Base-by-base conservation (phyloP, 352 stramenopile genomes). In the Globisporangium cylindrosporum region DNA sequence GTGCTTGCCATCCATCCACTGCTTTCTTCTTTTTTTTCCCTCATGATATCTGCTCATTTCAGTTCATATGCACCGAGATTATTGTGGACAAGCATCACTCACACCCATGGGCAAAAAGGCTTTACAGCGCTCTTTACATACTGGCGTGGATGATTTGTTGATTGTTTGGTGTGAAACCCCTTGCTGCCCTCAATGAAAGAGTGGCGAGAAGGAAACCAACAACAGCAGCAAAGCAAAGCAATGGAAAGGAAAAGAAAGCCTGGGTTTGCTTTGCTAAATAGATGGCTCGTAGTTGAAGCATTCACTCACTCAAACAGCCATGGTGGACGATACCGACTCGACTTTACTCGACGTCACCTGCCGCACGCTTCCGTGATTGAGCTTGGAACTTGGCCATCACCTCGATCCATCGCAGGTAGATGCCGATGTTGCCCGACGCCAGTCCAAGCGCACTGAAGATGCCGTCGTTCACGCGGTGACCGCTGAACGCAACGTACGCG, bases 381-480 rank as follows among this genome's bases (percentile, higher is more conserved):
- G 22, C 51, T 1, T 29, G 51, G 9, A 82, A 51, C 71, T 73
- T 79, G 54, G 54, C 34, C 69, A 84, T 78, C 64, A 79, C 70
- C 8, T 84, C 76, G n/a, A 82, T 22, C 76, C 78, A 88, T 2
- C 76, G 69, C 63, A 74, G 65, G 67, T 77, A 82, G 2, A 88
- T 62, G 22, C 78, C 72, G 27, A 88, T 86, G 55, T 80, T 59
- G 9, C 78, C 74, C 1, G 80, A 88, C 6, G 72, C 69, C n/a
- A 90, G 62, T 5, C 79, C 78, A 8, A 90, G 68, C 10, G 69
- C 51, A 5, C 78, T 71, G 58, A 88, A 84, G 2, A 86, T 46
- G 9, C 74, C 78, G 65, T 90, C 82, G n/a, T 71, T 84, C 24
- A 87, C 80, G 24, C 78, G 81, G 22, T 76, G 22, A 12, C 78